Conservation (phyloP, 768 basidiomycete species). For the Gymnopilus junonius region DNA sequence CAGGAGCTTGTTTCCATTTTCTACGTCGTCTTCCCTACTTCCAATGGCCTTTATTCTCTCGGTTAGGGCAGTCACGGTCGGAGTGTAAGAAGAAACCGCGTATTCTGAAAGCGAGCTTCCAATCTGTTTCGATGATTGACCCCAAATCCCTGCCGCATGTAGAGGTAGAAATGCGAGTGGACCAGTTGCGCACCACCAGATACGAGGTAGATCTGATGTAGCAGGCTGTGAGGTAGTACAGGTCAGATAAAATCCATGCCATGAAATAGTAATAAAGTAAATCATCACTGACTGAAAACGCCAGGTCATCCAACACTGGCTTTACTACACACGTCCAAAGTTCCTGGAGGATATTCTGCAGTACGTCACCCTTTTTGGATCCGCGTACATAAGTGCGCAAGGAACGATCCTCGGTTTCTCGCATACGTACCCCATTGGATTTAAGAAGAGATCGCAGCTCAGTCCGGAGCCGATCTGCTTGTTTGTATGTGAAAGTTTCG, state of each 20-base stretch:
- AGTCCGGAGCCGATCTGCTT: not conserved
- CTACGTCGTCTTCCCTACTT: not conserved
- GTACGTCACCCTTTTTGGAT: not conserved
- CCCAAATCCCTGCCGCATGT: constrained; percentile 15
- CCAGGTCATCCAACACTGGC: not conserved
- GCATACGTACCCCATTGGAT: not conserved
- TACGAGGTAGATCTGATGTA: not conserved
- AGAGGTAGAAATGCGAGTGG: constrained; percentile 13
- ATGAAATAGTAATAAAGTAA: not conserved
- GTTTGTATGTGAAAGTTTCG: not conserved
- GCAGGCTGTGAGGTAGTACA: not conserved
- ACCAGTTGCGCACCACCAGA: constrained; percentile 21
- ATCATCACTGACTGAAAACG: not conserved
- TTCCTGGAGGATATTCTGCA: not conserved
- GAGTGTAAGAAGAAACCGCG: constrained; percentile 16
- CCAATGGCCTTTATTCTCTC: not conserved
- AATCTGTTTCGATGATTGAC: not conserved
- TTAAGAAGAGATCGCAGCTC: not conserved
- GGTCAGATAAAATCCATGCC: not conserved
- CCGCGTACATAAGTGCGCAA: not conserved
- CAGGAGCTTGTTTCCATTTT: not conserved
- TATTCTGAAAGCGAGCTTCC: not conserved
- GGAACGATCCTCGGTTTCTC: not conserved
- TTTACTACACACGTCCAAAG: not conserved
- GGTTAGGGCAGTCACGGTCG: constrained; percentile 6